A percentile compares a stretch with the other conserved stretches of the same genome.
Conservation (phyloP, 1,139 yeast genomes). For the Zygosaccharomyces pseudobailii region DNA sequence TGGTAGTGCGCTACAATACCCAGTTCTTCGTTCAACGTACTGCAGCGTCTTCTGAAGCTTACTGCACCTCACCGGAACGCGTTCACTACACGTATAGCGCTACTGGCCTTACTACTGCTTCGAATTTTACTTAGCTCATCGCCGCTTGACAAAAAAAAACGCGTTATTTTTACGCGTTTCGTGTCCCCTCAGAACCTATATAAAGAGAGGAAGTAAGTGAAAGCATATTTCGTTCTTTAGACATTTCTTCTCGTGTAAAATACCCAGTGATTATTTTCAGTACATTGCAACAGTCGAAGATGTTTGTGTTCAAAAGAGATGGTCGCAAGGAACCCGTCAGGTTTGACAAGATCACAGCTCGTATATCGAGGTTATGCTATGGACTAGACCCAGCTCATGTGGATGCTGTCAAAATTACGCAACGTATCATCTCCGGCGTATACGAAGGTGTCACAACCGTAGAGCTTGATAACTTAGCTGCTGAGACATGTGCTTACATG, state of each 20-base stretch:
- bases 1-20: neutral
- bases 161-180: conserved; percentile 11
- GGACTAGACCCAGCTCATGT: conserved; percentile 80
- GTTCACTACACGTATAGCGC: neutral
- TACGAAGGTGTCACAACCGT: conserved; percentile 95
- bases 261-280: neutral
- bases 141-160: neutral
- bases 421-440: conserved; percentile 82
- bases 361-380: conserved; percentile 65
- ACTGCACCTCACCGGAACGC: neutral
- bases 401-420: conserved; percentile 86
- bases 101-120: neutral
- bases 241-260: neutral
- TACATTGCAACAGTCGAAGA: conserved; percentile 15
- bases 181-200: conserved; percentile 3
- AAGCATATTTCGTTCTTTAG: neutral
- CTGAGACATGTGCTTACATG: conserved; percentile 98
- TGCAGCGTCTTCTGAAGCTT: neutral
- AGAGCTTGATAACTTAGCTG: conserved; percentile 92
- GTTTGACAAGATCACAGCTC: conserved; percentile 69
- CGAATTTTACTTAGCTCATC: neutral
- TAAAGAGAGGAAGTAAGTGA: neutral
- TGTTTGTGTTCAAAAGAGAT: conserved; percentile 59
- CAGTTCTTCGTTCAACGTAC: neutral
- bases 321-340: conserved; percentile 85